Evolutionary conservation across 2,329 filamentous ascomycete genomes (phyloP).

Genomic region (Hysterium pulicare): DNA sequence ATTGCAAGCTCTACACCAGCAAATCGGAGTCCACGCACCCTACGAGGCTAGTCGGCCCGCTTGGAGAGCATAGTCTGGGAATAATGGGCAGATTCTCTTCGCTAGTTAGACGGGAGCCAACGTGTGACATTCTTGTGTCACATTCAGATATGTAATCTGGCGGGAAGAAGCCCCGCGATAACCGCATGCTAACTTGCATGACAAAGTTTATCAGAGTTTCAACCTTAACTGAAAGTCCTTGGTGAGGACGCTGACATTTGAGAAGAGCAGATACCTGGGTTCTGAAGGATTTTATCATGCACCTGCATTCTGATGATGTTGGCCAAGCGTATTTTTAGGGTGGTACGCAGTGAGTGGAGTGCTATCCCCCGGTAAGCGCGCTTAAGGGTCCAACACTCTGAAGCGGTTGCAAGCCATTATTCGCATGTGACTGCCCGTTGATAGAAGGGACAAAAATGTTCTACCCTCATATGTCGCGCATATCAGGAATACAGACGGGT

Average conservation of each 20-base stretch:
- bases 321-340: neutral
- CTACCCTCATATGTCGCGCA: neutral
- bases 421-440: constrained; percentile 1
- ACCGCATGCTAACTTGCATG: constrained; percentile 7
- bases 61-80: neutral
- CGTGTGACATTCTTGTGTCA: neutral
- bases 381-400: constrained; percentile 2
- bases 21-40: constrained; percentile 14
- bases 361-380: constrained; percentile 2
- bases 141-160: neutral
- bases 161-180: constrained; percentile 8
- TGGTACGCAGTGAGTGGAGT: neutral
- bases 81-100: constrained; percentile 13
- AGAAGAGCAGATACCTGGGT: neutral
- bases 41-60: constrained; percentile 13
- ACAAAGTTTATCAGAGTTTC: constrained; percentile 1
- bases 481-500: neutral
- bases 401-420: neutral
- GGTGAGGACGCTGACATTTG: constrained; percentile 16
- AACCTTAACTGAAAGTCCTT: constrained; percentile 4
- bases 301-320: neutral
- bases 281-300: neutral
- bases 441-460: neutral
- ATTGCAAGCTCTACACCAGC: constrained; percentile 10
- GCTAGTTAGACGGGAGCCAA: constrained; percentile 13